Evolutionary conservation across 73 alveolate genomes (phyloP).

Genomic region (Durusdinium trenchii): DNA sequence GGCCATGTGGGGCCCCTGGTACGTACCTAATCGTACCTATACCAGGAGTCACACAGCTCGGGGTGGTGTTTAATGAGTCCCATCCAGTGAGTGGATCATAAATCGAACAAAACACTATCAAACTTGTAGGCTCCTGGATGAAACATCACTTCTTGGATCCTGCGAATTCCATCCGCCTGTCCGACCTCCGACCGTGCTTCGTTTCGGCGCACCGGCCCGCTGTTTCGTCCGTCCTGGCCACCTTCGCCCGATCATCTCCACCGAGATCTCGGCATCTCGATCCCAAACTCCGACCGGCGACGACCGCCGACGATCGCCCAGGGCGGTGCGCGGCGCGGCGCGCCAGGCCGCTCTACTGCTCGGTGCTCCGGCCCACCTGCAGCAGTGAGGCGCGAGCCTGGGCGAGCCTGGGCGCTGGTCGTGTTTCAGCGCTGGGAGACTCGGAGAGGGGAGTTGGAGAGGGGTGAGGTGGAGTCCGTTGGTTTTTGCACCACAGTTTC

Average conservation of each 20-base stretch:
- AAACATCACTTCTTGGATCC: too few species aligned
- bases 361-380: constrained; percentile 80
- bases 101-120: too few species aligned
- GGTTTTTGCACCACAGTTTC: neutral
- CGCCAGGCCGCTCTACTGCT: constrained; percentile 80
- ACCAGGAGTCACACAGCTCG: too few species aligned
- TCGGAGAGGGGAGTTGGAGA: neutral
- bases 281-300: too few species aligned
- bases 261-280: neutral
- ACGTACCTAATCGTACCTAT: too few species aligned
- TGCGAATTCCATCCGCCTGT: neutral
- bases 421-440: neutral
- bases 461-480: neutral
- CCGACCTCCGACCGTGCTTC: neutral
- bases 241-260: too few species aligned
- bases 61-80: too few species aligned
- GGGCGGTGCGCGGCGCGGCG: too few species aligned
- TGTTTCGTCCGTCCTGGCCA: neutral
- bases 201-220: neutral
- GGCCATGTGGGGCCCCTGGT: too few species aligned
- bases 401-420: neutral
- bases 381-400: constrained; percentile 25
- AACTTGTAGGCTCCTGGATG: too few species aligned
- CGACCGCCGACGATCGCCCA: too few species aligned
- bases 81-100: too few species aligned